These are phyloP conservation scores for Lachancea dasiensis DNA, from an alignment of 805 yeast genomes.

Conservation along the genomic window DNA sequence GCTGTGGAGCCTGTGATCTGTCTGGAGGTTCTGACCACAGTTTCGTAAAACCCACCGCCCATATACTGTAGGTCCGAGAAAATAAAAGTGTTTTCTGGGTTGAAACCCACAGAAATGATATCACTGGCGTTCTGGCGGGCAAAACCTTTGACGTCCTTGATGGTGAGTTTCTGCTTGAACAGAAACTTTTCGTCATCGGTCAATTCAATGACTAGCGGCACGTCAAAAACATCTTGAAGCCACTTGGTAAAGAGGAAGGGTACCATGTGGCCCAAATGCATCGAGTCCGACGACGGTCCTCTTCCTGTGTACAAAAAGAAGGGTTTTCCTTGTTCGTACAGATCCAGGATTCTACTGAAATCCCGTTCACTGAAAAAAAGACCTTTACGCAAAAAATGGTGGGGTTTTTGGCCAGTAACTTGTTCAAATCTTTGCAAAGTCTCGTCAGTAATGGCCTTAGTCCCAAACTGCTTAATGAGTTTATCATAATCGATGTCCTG, in stretches of 20 bases:
- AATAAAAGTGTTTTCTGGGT: constrained; percentile 90
- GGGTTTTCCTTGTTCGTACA: constrained; percentile 91
- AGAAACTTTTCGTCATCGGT: constrained; percentile 97
- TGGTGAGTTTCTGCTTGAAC: constrained; percentile 84
- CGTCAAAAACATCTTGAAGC: constrained; percentile 97
- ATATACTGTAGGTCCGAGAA: constrained; percentile 89
- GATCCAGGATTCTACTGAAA: constrained; percentile 66
- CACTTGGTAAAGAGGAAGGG: constrained; percentile 95
- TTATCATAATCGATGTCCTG: constrained; percentile 90
- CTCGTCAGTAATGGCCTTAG: constrained; percentile 62
- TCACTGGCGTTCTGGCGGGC: constrained; percentile 85
- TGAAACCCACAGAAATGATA: constrained; percentile 89
- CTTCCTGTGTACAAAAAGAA: constrained; percentile 95
- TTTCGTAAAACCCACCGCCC: constrained; percentile 92
- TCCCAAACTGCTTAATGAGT: constrained; percentile 82
- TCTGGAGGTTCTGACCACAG: constrained; percentile 85
- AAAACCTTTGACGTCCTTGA: constrained; percentile 78
- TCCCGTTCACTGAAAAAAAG: constrained; percentile 90
- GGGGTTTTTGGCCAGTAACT: constrained; percentile 89
- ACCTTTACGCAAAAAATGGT: constrained; percentile 83
- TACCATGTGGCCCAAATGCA: constrained; percentile 96
- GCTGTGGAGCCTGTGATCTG: constrained; percentile 98
- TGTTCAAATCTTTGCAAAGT: constrained; percentile 66
- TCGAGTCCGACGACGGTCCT: constrained; percentile 90
- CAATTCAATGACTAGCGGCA: constrained; percentile 85